These are phyloP conservation scores for Lachancea meyersii DNA, from an alignment of 805 yeast species.

Conservation along the genomic window DNA sequence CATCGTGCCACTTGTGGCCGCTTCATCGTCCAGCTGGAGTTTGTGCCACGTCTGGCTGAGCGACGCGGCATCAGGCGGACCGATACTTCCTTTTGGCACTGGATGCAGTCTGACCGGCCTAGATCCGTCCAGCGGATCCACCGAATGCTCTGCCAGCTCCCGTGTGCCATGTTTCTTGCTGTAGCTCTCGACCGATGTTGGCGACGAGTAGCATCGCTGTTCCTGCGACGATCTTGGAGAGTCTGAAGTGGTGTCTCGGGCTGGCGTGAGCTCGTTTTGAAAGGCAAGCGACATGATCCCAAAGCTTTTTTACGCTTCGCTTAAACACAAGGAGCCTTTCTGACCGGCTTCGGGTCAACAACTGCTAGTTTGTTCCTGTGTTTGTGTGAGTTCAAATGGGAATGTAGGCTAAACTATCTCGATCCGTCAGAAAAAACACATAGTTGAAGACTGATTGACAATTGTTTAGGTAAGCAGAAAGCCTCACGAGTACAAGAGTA, in stretches of 20 bases:
- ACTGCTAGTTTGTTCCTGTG: background rate
- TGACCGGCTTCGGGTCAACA: background rate
- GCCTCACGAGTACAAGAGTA: too few relatives aligned
- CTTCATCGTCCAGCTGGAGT: background rate
- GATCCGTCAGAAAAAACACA: background rate
- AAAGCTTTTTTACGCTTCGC: background rate
- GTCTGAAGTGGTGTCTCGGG: slow-evolving; percentile 8
- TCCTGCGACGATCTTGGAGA: slow-evolving; percentile 11
- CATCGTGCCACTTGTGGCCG: background rate
- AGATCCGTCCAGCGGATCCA: slow-evolving; percentile 9
- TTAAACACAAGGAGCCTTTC: background rate
- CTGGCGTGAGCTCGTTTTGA: slow-evolving; percentile 6
- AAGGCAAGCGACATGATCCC: slow-evolving; percentile 6
- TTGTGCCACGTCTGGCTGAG: background rate
- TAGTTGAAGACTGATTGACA: background rate
- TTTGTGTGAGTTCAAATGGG: background rate
- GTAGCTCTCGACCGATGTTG: slow-evolving; percentile 10
- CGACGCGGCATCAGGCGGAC: background rate
- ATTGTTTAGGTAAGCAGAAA: background rate
- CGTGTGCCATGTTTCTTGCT: slow-evolving; percentile 5
- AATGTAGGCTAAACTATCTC: background rate
- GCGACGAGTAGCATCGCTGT: slow-evolving; percentile 10
- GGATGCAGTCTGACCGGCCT: background rate
- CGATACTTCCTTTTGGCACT: background rate
- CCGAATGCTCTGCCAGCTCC: background rate